phyloP scores from a whole-genome alignment of 306 rosid species.

The Pueraria montana region DNA sequence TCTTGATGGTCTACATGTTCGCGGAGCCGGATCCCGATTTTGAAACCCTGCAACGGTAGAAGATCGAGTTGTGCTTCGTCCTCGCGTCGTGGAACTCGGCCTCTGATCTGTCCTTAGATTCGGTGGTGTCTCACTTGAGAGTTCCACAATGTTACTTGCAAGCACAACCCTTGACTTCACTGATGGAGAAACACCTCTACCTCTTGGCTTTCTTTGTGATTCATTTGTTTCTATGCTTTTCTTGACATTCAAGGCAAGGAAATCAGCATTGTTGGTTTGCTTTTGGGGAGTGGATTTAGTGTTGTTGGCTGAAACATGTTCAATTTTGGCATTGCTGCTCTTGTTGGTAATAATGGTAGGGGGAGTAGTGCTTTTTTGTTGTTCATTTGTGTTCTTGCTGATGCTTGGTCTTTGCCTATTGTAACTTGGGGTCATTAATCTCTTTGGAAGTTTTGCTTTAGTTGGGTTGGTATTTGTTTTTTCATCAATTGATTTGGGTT shows the following conservation, averaged over 20 bases:
- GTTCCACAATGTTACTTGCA: conserved; percentile 42
- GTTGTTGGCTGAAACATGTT: conserved; percentile 13
- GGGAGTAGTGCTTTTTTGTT: conserved; percentile 23
- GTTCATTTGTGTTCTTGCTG: conserved; percentile 44
- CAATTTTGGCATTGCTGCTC: conserved; percentile 22
- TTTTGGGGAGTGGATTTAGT: conserved; percentile 46
- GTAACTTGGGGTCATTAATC: conserved; percentile 62
- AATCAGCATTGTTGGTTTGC: conserved; percentile 44
- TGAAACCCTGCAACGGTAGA: conserved; percentile 36
- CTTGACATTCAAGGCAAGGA: conserved; percentile 46
- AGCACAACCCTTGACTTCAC: conserved; percentile 57
- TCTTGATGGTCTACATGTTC: conserved; percentile 59
- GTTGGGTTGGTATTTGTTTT: conserved; percentile 45
- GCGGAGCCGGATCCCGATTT: conserved; percentile 43
- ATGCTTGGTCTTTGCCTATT: conserved; percentile 50
- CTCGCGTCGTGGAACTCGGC: conserved; percentile 62
- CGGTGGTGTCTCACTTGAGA: conserved; percentile 64
- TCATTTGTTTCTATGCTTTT: conserved; percentile 51
- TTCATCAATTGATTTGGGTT: conserved; percentile 51
- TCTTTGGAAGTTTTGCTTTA: conserved; percentile 49
- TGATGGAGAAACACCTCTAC: conserved; percentile 63
- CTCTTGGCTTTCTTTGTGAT: conserved; percentile 49
- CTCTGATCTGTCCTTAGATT: conserved; percentile 69
- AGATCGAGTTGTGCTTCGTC: conserved; percentile 51
- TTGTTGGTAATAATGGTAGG: conserved; percentile 1